Evolutionary conservation across 495 filamentous ascomycete genomes (phyloP), one percentile per base, ranked within the genome.

Genomic region (Penicillium angulare): DNA sequence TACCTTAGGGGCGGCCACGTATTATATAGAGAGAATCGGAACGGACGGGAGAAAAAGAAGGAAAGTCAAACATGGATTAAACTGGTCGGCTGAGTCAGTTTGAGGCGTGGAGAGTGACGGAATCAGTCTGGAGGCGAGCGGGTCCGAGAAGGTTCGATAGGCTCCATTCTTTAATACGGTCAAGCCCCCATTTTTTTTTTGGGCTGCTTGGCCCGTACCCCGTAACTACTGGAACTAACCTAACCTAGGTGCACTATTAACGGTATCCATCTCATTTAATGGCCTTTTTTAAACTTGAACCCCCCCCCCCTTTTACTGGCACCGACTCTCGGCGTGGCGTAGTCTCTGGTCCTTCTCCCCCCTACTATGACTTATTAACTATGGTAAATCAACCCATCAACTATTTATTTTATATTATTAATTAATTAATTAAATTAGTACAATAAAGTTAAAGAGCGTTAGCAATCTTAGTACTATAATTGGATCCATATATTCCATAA

Each of bases 81-180:
- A n/a, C n/a, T n/a, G n/a, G n/a, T n/a, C n/a, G 52, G 49, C 57
- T 62, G 61, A 64, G 52, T 61, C 61, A 59, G 55, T 54, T 49
- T 27, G 53, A 56, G 46, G 51, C 55, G 48, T 51, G 40, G 47
- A 38, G 47, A 50, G 60, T 63, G 60, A 63, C 60, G 60, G 60
- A 60, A 63, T 59, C 49, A 56, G 44, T 34, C 44, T 60, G 50
- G 49, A 57, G 47, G 35, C 48, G 47, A 55, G 58, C 52, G 55
- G 59, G 59, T 40, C 44, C 51, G 50, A 60, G 49, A 57, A 60
- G 35, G 53, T 63, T 57, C 55, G 50, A 54, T 52, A 45, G 45
- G 47, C 38, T 39, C 50, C 49, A 54, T 35, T 48, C 24, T 31
- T 31, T 31, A 31, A 31, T 31, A 31, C 27, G 27, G 27, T 31